Percentiles rank a stretch among this genome's conserved stretches.
Conservation (phyloP, 2,329 filamentous ascomycete species). For the Colletotrichum incanum region DNA sequence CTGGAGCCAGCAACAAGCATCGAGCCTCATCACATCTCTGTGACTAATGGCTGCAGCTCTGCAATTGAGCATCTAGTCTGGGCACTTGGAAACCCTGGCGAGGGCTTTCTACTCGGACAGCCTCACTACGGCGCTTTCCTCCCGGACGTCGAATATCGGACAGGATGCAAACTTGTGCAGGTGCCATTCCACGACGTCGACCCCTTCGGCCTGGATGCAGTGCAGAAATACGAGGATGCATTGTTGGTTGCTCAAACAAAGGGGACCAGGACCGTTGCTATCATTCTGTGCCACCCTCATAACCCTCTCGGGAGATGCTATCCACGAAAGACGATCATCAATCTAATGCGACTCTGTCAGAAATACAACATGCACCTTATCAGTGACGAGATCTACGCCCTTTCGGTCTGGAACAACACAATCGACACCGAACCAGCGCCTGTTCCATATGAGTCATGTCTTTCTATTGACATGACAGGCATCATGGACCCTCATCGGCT, state of each 20-base stretch:
- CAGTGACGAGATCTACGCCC: conserved; percentile 65
- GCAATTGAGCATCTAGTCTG: conserved; percentile 59
- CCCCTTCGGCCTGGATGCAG: conserved; percentile 2
- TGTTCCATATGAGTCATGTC: conserved; percentile 59
- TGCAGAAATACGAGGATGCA: conserved; percentile 22
- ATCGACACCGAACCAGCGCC: conserved; percentile 54
- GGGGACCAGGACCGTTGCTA: conserved; percentile 8
- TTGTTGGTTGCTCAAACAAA: conserved; percentile 56
- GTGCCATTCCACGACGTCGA: conserved; percentile 29
- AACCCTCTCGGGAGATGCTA: conserved; percentile 51
- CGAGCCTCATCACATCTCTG: conserved; percentile 52
- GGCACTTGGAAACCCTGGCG: conserved; percentile 58
- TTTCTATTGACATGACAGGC: conserved; percentile 50
- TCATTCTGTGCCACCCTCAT: conserved; percentile 50
- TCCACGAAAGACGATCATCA: conserved; percentile 16
- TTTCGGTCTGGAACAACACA: conserved; percentile 59
- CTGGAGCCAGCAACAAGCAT: conserved; percentile 50
- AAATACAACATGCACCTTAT: conserved; percentile 60
- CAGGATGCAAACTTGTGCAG: conserved; percentile 50
- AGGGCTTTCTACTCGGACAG: conserved; percentile 58
- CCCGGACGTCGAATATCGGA: conserved; percentile 60
- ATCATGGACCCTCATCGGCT: conserved; percentile 58
- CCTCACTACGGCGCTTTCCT: conserved; percentile 66
- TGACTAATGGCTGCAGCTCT: conserved; percentile 59
- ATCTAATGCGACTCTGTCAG: conserved; percentile 34